These are phyloP conservation scores for Dianthus caryophyllus DNA, from an alignment of 148 eudicot genomes.

Conservation along the genomic window DNA sequence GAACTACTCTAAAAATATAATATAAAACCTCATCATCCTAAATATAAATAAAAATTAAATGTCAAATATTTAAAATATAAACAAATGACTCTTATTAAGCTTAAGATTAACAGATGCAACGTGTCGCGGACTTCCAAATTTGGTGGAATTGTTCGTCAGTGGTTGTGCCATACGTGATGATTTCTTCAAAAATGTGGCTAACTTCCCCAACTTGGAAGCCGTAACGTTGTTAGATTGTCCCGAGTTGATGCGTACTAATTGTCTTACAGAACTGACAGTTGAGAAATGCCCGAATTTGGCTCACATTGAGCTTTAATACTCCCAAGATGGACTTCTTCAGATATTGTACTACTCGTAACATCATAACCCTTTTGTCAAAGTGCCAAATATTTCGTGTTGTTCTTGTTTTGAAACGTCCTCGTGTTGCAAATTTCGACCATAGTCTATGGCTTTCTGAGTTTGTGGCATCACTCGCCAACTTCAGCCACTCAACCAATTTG, in stretches of 20 bases:
- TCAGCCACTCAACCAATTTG: background rate
- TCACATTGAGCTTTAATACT: constrained; percentile 9
- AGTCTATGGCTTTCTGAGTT: constrained; percentile 5
- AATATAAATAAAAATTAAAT: too few species aligned
- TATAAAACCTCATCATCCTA: too few species aligned
- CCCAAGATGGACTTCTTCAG: background rate
- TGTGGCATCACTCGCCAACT: constrained; percentile 17
- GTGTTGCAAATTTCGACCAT: background rate
- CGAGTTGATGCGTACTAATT: constrained; percentile 1
- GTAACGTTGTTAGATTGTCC: background rate
- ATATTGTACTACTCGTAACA: background rate
- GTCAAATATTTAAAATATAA: too few species aligned
- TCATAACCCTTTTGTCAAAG: background rate
- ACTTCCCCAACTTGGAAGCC: background rate
- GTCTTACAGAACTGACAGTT: background rate
- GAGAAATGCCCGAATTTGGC: background rate
- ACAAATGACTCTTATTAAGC: background rate
- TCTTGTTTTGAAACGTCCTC: background rate
- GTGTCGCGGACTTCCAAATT: background rate
- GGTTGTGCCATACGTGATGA: constrained; percentile 8
- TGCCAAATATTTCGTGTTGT: background rate
- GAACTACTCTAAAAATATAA: too few species aligned
- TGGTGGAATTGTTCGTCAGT: constrained; percentile 2
- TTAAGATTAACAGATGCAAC: background rate
- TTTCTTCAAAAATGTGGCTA: background rate